Conservation (phyloP, 2,329 filamentous ascomycete species). For the Fusarium humuli region DNA sequence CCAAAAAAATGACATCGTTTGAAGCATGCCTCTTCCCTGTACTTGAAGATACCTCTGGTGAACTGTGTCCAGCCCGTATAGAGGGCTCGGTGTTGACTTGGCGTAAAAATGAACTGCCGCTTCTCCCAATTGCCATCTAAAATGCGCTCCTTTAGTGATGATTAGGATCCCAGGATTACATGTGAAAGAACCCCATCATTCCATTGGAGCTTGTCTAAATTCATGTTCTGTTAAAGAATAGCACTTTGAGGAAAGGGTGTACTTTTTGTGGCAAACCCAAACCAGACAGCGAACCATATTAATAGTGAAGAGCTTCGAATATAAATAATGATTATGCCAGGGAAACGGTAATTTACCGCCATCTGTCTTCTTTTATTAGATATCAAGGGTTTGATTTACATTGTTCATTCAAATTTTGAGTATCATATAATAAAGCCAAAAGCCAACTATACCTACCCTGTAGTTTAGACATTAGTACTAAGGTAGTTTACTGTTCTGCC, state of each 20-base stretch:
- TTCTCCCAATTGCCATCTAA: not conserved
- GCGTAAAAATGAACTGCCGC: constrained; percentile 21
- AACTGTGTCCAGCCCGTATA: constrained; percentile 24
- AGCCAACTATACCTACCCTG: not conserved
- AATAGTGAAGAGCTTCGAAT: not conserved
- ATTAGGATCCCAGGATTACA: not conserved
- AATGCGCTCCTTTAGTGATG: not conserved
- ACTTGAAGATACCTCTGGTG: constrained; percentile 42
- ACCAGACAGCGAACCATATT: not conserved
- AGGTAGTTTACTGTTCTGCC: not conserved
- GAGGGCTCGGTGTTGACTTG: constrained; percentile 7
- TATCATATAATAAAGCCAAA: not conserved
- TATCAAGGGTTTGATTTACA: not conserved
- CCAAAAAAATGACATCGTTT: constrained; percentile 52
- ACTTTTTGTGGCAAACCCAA: not conserved
- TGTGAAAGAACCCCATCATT: not conserved
- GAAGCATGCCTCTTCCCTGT: constrained; percentile 40
- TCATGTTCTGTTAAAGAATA: not conserved
- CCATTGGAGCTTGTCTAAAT: not conserved
- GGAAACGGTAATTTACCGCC: not conserved
- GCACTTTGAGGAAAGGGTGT: not conserved
- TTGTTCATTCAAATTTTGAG: not conserved
- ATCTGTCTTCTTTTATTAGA: not conserved
- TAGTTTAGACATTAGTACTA: too few relatives aligned
- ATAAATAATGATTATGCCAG: not conserved